Conservation (phyloP, 257 asterid genomes). For the Lantana camara region DNA sequence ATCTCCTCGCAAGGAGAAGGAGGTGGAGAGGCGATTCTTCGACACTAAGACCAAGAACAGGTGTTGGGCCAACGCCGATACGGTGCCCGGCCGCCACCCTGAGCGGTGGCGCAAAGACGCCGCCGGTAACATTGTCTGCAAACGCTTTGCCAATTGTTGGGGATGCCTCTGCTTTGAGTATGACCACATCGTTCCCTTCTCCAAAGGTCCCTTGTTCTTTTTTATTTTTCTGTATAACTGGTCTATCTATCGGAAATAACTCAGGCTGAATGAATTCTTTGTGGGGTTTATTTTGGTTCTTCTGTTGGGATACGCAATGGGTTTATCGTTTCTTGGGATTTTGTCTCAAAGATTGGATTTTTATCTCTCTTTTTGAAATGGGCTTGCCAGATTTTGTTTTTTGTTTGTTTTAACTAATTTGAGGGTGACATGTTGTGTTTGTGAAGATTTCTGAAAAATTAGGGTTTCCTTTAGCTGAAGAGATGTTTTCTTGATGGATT, state of each 20-base stretch:
- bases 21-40: slow-evolving; percentile 64
- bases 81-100: slow-evolving; percentile 92
- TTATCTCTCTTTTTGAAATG: neutral
- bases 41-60: slow-evolving; percentile 62
- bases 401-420: neutral
- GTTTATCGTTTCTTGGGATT: neutral
- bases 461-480: neutral
- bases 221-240: neutral
- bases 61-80: slow-evolving; percentile 83
- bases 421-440: neutral
- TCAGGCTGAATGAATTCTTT: neutral
- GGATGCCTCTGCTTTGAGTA: slow-evolving; percentile 98
- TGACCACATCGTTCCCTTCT: slow-evolving; percentile 84
- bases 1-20: slow-evolving; percentile 46
- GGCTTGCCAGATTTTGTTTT: slow-evolving; percentile 13
- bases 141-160: slow-evolving; percentile 79
- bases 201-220: slow-evolving; percentile 58
- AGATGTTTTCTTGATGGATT: neutral
- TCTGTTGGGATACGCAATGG: neutral
- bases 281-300: neutral
- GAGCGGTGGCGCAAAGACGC: slow-evolving; percentile 98
- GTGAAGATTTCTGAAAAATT: slow-evolving; percentile 2
- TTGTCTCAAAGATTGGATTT: slow-evolving; percentile 4
- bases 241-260: neutral
- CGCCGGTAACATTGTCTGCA: slow-evolving; percentile 94